phyloP scores from a whole-genome alignment of 805 yeast species.

The Sugiyamaella chiloensis region DNA sequence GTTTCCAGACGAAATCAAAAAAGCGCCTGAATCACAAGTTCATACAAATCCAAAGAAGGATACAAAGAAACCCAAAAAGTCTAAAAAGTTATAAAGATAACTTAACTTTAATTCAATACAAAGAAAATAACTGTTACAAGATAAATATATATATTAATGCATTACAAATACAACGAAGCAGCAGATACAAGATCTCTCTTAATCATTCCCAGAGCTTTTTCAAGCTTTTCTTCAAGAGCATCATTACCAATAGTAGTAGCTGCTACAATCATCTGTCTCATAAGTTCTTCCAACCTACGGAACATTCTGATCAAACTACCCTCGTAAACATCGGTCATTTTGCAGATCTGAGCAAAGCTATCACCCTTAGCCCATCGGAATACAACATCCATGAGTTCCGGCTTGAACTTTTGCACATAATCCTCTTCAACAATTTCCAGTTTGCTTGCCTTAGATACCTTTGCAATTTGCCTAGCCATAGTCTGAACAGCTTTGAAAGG shows the following conservation, averaged over 20 bases:
- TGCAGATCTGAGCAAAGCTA: slow-evolving; percentile 91
- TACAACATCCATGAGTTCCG: slow-evolving; percentile 95
- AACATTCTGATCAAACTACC: slow-evolving; percentile 94
- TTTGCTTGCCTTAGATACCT: slow-evolving; percentile 83
- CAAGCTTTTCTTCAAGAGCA: slow-evolving; percentile 85
- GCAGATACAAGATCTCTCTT: slow-evolving; percentile 97
- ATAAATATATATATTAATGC: neutral
- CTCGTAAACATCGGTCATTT: slow-evolving; percentile 98
- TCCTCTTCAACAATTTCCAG: slow-evolving; percentile 88
- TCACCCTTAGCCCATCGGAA: slow-evolving; percentile 97
- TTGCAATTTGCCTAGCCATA: slow-evolving; percentile 88
- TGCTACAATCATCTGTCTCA: slow-evolving; percentile 85
- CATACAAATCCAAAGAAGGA: slow-evolving; percentile 14
- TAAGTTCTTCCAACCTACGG: slow-evolving; percentile 87
- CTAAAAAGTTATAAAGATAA: neutral
- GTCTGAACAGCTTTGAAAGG: slow-evolving; percentile 86
- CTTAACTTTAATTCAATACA: too few species aligned
- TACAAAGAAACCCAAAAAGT: slow-evolving; percentile 8
- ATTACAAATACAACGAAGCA: slow-evolving; percentile 74
- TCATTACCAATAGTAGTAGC: slow-evolving; percentile 93
- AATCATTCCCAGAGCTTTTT: slow-evolving; percentile 73
- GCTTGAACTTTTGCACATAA: slow-evolving; percentile 85
- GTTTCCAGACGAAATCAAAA: neutral
- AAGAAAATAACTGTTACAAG: too few species aligned
- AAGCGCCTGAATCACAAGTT: slow-evolving; percentile 10